Evolutionary conservation across 1,284 basidiomycete species (phyloP), one percentile per base, ranked within the genome.

Genomic region (Exsudoporus floridanus): DNA sequence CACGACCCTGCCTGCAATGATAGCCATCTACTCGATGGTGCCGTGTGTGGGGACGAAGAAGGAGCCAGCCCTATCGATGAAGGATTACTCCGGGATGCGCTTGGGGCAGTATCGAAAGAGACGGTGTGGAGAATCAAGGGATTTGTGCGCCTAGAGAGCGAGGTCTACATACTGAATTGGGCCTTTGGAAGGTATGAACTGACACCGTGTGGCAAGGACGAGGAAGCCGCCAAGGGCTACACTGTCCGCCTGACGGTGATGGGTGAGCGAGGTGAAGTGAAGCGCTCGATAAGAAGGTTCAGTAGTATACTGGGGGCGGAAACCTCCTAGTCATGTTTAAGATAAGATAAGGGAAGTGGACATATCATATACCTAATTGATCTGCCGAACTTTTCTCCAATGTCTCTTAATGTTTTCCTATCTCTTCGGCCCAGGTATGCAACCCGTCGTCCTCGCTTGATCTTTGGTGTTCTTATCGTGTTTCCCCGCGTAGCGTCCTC

Each of bases 151-250:
- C 66, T 90, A n/a, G 63, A 64, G 12, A 69, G 67, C 18, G 76
- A 75, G 21, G 69, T 75, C 39, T 69, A 79, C 60, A 90, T 94
- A 56, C 67, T 95, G 55, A 96, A 96, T 67, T 96, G 90, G 89
- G 92, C 93, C 6, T 96, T 95, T 71, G 90, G 90, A 18, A 79
- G 92, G 45, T 84, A 82, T 66, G 90, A 93, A 33, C 73, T 94
- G 42, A 85, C 78, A 5, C 66, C 66, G 7, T 64, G 76, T 9
- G 60, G 56, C 7, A 59, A 52, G 18, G 53, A 68, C 16, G 70
- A 74, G n/a, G 70, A 70, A 37, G 59, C 66, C 18, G 69, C 69
- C 27, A 55, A 63, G 63, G 57, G 69, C 56, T 60, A 75, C 51
- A 61, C 69, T 25, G 63, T 92, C 31, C 77, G 78, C 46, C 61